Conservation (phyloP, 257 asterid genomes). For the Linaria vulgaris region DNA sequence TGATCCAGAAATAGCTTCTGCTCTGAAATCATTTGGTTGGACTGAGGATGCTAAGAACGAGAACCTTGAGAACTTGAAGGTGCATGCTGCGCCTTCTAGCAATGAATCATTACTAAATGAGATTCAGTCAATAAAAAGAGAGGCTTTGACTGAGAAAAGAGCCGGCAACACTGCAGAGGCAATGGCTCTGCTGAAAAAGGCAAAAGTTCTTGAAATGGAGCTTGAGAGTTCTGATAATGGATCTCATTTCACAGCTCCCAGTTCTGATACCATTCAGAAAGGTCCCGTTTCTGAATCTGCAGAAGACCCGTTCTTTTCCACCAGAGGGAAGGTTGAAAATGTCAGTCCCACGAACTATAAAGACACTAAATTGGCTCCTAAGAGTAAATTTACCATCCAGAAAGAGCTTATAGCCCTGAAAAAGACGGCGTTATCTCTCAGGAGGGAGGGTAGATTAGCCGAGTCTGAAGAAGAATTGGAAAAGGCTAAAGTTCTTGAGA, state of each 20-base stretch:
- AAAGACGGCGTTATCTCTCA: conserved; percentile 75
- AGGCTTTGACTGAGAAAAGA: conserved; percentile 66
- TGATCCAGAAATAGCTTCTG: conserved; percentile 85
- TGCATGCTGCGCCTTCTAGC: conserved; percentile 26
- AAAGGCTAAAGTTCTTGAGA: conserved; percentile 80
- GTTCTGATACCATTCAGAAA: conserved; percentile 24
- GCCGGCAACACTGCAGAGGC: conserved; percentile 76
- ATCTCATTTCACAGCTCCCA: conserved; percentile 15
- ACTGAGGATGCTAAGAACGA: conserved; percentile 47
- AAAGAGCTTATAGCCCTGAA: conserved; percentile 82
- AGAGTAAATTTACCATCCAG: conserved; percentile 71
- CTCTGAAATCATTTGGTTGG: conserved; percentile 90
- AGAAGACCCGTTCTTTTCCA: conserved; percentile 23
- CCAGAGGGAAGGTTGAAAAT: conserved; percentile 5
- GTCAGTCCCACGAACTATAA: background rate
- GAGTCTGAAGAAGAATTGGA: conserved; percentile 86
- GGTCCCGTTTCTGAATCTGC: conserved; percentile 20
- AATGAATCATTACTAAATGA: conserved; percentile 47
- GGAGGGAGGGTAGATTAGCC: conserved; percentile 76
- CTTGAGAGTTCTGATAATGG: conserved; percentile 35
- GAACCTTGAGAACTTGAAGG: conserved; percentile 33
- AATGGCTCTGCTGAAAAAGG: conserved; percentile 63
- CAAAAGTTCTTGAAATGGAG: conserved; percentile 63
- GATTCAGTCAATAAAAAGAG: conserved; percentile 65
- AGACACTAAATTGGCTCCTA: conserved; percentile 31